Evolutionary conservation across 257 asterid species (phyloP), one percentile per base, ranked within the genome.

Genomic region (Eustoma russellianum): DNA sequence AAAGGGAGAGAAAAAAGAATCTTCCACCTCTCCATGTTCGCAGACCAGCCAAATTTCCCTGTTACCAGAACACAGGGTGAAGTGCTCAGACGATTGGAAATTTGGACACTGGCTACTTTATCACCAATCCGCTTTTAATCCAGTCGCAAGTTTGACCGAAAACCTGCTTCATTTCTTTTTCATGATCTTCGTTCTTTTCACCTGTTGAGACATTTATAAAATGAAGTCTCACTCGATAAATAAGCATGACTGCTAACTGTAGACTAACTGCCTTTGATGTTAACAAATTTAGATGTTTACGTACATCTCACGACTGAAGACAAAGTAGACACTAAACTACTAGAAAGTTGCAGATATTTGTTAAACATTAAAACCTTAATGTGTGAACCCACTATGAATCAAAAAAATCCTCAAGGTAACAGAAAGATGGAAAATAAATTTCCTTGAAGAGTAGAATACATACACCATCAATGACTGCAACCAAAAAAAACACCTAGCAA

Each of bases 11-110:
- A 46, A 62, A 7, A 0, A 38, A 7, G 59, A 64, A 45, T 7
- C 60, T 55, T 24, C 30, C 30, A 85, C 97, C 97, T 85, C 79
- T 92, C 99, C 99, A 92, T 92, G 66, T 92, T 88, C 48, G 99
- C 97, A 57, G 99, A 92, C 97, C 95, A 88, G 49, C 99, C 97
- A 73, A 92, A 92, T 72, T 92, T 92, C 61, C 95, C 97, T 0
- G 99, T 72, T 45, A 90, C 99, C 73, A 92, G 97, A 66, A 85
- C 97, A 73, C 97, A 92, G 49, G 99, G 99, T 33, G 99, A 92
- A 35, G 82, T 15, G 67, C 94, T 81, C 57, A 92, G 81, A 52
- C 99, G 97, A 62, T 71, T 88, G 46, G 99, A 92, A 60, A 92
- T 78, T 62, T 92, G 95, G 55, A 92, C 99, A 44, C 91, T 74